phyloP scores from a whole-genome alignment of 371 early-diverging fungal genomes.

The Chytridium lagenaria region DNA sequence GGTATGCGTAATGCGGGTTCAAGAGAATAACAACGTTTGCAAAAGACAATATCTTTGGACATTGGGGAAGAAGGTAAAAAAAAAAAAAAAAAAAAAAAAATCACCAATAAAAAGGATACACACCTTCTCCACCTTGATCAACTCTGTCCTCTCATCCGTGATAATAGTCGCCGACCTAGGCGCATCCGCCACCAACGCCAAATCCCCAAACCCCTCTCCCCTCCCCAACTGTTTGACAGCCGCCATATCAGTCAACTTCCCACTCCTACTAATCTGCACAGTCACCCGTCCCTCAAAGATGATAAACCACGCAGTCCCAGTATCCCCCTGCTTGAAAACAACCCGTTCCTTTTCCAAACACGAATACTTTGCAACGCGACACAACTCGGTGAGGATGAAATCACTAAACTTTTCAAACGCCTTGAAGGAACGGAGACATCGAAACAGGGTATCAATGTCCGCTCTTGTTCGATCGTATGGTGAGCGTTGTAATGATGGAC shows the following conservation, averaged over 20 bases:
- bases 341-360: conserved; percentile 37
- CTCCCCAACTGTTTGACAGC: conserved; percentile 16
- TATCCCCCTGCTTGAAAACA: conserved; percentile 49
- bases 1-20: no score
- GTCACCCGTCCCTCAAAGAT: conserved; percentile 40
- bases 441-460: conserved; percentile 36
- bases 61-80: no score
- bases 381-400: conserved; percentile 41
- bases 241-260: conserved; percentile 32
- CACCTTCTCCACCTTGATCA: conserved; percentile 44
- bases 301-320: conserved; percentile 48
- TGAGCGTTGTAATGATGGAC: background rate
- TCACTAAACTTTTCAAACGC: conserved; percentile 38
- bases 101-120: no score
- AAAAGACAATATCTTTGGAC: no score
- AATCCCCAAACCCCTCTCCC: conserved; percentile 47
- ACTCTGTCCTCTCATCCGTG: conserved; percentile 30
- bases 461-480: conserved; percentile 23
- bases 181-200: conserved; percentile 42
- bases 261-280: conserved; percentile 32
- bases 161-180: conserved; percentile 47
- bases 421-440: conserved; percentile 27
- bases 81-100: no score
- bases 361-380: conserved; percentile 34
- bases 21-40: no score